phyloP scores from a whole-genome alignment of 306 rosid genomes.

The peach (Prunus persica) region DNA sequence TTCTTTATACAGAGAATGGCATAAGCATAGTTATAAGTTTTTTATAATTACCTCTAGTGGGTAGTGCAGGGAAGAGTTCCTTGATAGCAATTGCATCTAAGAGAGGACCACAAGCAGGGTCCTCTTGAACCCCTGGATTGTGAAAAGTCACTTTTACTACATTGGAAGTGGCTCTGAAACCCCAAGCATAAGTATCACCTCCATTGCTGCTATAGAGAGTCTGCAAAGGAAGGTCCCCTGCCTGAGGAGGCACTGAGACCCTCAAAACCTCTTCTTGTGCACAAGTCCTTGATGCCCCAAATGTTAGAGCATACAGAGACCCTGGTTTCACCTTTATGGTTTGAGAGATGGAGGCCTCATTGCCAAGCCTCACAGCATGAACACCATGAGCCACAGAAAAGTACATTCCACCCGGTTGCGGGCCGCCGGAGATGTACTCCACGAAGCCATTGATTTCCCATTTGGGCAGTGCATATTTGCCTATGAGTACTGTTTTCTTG shows the following conservation, averaged over 20 bases:
- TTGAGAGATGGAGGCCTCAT: conserved; percentile 87
- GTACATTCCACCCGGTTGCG: conserved; percentile 94
- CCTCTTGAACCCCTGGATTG: conserved; percentile 92
- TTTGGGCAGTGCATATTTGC: conserved; percentile 67
- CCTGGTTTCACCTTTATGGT: conserved; percentile 63
- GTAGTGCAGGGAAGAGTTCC: conserved; percentile 61
- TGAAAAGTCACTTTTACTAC: conserved; percentile 63
- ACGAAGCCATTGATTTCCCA: conserved; percentile 90
- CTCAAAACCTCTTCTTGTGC: conserved; percentile 91
- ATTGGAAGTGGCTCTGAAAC: conserved; percentile 50
- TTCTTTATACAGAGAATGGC: background rate
- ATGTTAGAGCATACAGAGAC: conserved; percentile 64
- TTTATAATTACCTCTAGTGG: conserved; percentile 62
- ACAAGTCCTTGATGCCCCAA: conserved; percentile 95
- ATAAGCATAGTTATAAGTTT: background rate
- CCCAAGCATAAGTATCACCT: conserved; percentile 84
- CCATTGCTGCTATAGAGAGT: conserved; percentile 77
- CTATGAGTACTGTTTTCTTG: conserved; percentile 59
- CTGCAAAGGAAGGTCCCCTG: conserved; percentile 85
- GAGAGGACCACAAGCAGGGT: conserved; percentile 90
- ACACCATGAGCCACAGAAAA: conserved; percentile 75
- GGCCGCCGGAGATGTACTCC: conserved; percentile 85
- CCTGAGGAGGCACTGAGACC: conserved; percentile 64
- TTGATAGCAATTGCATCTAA: conserved; percentile 91
- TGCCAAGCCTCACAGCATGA: conserved; percentile 95